Evolutionary conservation across 768 basidiomycete species (phyloP).

Genomic region (Butyriboletus loyo): DNA sequence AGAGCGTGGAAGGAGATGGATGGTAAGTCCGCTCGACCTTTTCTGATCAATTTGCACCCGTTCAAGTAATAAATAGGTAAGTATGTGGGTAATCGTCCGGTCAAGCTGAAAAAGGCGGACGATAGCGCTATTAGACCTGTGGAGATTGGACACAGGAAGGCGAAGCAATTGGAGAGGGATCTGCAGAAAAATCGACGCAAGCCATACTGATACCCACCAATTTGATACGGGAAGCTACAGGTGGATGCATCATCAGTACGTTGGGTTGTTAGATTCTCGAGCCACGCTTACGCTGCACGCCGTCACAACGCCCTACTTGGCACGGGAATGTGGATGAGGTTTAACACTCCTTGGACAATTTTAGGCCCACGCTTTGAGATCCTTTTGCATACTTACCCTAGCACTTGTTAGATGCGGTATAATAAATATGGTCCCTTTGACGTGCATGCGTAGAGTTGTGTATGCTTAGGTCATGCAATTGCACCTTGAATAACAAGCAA

Average conservation of each 20-base stretch:
- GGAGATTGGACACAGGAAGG: constrained; percentile 91
- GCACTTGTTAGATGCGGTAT: constrained; percentile 1
- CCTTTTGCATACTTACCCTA: background rate
- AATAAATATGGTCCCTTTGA: background rate
- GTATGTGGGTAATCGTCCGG: constrained; percentile 97
- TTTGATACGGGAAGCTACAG: background rate
- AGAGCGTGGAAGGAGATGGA: constrained; percentile 99
- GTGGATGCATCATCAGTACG: constrained; percentile 25
- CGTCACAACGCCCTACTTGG: constrained; percentile 5
- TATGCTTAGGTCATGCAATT: constrained; percentile 16
- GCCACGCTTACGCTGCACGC: constrained; percentile 21
- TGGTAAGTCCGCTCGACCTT: constrained; percentile 48
- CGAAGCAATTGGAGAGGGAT: constrained; percentile 84
- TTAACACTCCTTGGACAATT: background rate
- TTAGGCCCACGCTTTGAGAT: background rate
- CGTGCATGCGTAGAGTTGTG: background rate
- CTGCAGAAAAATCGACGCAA: constrained; percentile 86
- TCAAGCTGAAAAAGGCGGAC: constrained; percentile 94
- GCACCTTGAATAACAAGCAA: background rate
- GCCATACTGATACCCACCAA: constrained; percentile 57
- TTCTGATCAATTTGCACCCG: background rate
- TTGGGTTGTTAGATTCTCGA: constrained; percentile 22
- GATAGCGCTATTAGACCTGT: constrained; percentile 83
- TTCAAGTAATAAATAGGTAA: constrained; percentile 56
- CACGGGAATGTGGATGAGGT: constrained; percentile 7